These are phyloP conservation scores for Chaetomiaceae sp. DNA, from an alignment of 2,329 filamentous ascomycete genomes.

Conservation along the genomic window DNA sequence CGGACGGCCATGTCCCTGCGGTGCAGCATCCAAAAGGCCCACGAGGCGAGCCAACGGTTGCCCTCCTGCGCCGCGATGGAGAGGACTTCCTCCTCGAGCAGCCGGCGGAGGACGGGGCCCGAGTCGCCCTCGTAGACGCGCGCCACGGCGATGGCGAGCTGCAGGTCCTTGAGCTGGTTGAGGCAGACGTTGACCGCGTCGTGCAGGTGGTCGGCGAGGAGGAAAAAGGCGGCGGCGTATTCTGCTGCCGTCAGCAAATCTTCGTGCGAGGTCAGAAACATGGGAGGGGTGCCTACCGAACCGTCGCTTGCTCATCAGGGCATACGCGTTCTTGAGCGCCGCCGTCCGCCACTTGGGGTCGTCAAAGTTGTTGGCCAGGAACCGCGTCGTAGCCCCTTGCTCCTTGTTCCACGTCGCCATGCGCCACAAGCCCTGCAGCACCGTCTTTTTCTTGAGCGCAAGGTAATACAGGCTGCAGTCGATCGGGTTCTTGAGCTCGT, in stretches of 20 bases:
- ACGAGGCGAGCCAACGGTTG: constrained; percentile 90
- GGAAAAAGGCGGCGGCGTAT: constrained; percentile 94
- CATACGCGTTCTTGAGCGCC: constrained; percentile 94
- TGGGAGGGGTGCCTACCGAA: constrained; percentile 56
- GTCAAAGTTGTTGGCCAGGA: constrained; percentile 87
- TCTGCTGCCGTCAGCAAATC: constrained; percentile 44
- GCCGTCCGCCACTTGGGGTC: constrained; percentile 83
- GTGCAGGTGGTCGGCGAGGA: constrained; percentile 77
- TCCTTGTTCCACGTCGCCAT: constrained; percentile 90
- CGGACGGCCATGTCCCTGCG: constrained; percentile 79
- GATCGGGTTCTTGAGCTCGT: constrained; percentile 81
- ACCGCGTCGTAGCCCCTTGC: constrained; percentile 70
- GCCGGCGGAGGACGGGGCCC: constrained; percentile 64
- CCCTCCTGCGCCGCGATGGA: constrained; percentile 72
- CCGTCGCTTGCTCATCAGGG: constrained; percentile 81
- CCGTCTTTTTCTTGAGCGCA: constrained; percentile 82
- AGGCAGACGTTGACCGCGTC: constrained; percentile 84
- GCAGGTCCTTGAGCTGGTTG: constrained; percentile 81
- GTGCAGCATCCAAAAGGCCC: constrained; percentile 90
- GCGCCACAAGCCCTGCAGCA: constrained; percentile 87
- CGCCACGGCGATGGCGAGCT: constrained; percentile 83
- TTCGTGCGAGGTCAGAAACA: too few relatives aligned
- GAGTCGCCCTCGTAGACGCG: constrained; percentile 85
- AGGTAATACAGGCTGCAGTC: constrained; percentile 91
- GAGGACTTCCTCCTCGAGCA: constrained; percentile 77